Base-by-base conservation (phyloP, 1,284 basidiomycete genomes). In the Ceratobasidium sp. region DNA sequence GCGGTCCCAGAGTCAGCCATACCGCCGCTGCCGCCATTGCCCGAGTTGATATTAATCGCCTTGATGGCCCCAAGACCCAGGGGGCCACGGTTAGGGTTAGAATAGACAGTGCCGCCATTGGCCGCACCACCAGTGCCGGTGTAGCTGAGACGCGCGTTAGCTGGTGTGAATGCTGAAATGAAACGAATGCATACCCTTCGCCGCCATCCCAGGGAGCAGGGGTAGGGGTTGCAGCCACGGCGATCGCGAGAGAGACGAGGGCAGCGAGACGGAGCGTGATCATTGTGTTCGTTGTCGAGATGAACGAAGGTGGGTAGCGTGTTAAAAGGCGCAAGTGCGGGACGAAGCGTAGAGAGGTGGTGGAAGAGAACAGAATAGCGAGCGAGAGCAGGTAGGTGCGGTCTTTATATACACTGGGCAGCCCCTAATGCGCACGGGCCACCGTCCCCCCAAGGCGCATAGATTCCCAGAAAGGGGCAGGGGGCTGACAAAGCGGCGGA, bases 11-110 rank as follows among this genome's bases (percentile, higher is more conserved):
- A 78, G 53, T 73, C 75, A 32, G 78, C 78, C 9, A 72, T 57
- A 18, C 78, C 78, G 14, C 78, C 78, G 36, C 76, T 73, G 0
- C 78, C 78, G 36, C 77, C 78, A 48, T 79, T 79, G 45, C 73
- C 75, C n/a, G 77, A 77, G 21, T 71, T 76, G 55, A 78, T 72
- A 60, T 79, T 79, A 59, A 79, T 75, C 2, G 76, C 76, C 73
- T 78, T 73, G 57, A 79, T 52, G 61, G 77, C 77, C 59, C 78
- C 61, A 30, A 79, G 72, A 18, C 78, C 78, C 43, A 59, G 43
- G 2, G 74, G 75, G 73, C 76, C 75, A 71, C 61, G 75, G 76
- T 59, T 67, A 32, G 73, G 48, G 16, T 72, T 58, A 43, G 72
- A 73, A n/a, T 69, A 53, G 50, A 73, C 52, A 59, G 75, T 72